A percentile compares a stretch with the other conserved stretches of the same genome.
Evolutionary conservation across 352 stramenopile genomes (phyloP).

Genomic region (Globisporangium sylvaticum): DNA sequence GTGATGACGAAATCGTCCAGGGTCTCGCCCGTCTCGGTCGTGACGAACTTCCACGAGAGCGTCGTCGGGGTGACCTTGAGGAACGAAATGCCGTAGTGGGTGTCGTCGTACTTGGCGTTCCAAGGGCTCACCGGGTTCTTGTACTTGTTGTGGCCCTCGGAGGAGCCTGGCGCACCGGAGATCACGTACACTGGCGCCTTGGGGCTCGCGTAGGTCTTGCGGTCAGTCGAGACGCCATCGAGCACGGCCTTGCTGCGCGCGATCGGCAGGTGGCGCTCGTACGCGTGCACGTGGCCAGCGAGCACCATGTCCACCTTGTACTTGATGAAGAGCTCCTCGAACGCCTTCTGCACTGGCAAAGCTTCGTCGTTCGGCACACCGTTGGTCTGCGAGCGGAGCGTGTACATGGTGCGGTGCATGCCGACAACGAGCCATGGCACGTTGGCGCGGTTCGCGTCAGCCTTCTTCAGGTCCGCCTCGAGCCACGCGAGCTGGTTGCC

Average conservation of each 20-base stretch:
- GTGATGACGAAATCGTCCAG: neutral
- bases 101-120: slow-evolving; percentile 49
- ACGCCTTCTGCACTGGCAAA: slow-evolving; percentile 42
- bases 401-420: slow-evolving; percentile 46
- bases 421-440: slow-evolving; percentile 50
- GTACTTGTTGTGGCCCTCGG: slow-evolving; percentile 34
- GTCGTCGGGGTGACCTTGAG: slow-evolving; percentile 17
- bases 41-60: neutral
- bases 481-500: slow-evolving; percentile 51
- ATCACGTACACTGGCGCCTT: slow-evolving; percentile 65
- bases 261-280: slow-evolving; percentile 71
- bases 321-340: slow-evolving; percentile 83
- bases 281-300: slow-evolving; percentile 82
- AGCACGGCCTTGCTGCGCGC: slow-evolving; percentile 35
- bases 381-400: slow-evolving; percentile 17
- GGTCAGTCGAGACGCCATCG: slow-evolving; percentile 43
- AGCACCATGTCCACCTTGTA: slow-evolving; percentile 88
- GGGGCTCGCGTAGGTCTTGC: slow-evolving; percentile 53
- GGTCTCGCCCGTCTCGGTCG: neutral
- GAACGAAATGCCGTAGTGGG: slow-evolving; percentile 35
- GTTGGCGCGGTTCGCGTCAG: slow-evolving; percentile 37
- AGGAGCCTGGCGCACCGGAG: slow-evolving; percentile 49
- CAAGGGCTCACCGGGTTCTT: slow-evolving; percentile 22
- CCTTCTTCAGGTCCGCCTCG: slow-evolving; percentile 41
- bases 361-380: slow-evolving; percentile 20